phyloP scores from a whole-genome alignment of 192 early-diverging fungal genomes.

The Coemansia erecta region DNA sequence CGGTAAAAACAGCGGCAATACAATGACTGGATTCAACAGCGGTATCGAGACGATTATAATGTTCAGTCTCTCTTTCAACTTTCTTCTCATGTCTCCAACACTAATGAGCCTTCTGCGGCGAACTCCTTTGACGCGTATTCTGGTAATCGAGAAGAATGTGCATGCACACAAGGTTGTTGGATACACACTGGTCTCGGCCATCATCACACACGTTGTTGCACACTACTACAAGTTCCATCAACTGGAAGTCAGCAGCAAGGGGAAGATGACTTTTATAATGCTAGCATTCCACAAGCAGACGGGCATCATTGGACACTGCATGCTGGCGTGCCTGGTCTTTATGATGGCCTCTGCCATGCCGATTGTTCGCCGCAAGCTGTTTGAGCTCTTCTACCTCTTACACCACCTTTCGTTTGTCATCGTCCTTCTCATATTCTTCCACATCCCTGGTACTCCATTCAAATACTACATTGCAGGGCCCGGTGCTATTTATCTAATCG shows the following conservation, averaged over 20 bases:
- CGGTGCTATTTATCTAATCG: constrained; percentile 60
- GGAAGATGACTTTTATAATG: constrained; percentile 33
- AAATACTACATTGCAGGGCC: constrained; percentile 72
- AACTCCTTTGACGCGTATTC: constrained; percentile 61
- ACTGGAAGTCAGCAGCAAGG: constrained; percentile 9
- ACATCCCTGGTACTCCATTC: constrained; percentile 66
- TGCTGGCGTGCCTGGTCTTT: constrained; percentile 10
- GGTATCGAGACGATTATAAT: constrained; percentile 40
- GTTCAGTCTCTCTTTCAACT: constrained; percentile 52
- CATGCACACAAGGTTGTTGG: constrained; percentile 75
- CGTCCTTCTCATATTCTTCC: constrained; percentile 66
- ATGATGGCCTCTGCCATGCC: constrained; percentile 26
- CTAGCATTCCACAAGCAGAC: constrained; percentile 58
- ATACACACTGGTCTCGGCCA: constrained; percentile 66
- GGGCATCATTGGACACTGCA: constrained; percentile 69
- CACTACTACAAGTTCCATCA: constrained; percentile 71
- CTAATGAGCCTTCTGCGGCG: constrained; percentile 64
- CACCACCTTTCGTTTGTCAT: constrained; percentile 79
- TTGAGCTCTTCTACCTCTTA: constrained; percentile 78
- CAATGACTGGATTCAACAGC: constrained; percentile 27
- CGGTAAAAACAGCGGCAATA: constrained; percentile 43
- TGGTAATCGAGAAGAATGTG: constrained; percentile 78
- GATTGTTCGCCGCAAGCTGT: constrained; percentile 31
- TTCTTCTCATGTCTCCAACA: constrained; percentile 76
- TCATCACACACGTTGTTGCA: constrained; percentile 59